phyloP scores from a whole-genome alignment of 768 basidiomycete genomes.

The Kwoniella dejecticola region DNA sequence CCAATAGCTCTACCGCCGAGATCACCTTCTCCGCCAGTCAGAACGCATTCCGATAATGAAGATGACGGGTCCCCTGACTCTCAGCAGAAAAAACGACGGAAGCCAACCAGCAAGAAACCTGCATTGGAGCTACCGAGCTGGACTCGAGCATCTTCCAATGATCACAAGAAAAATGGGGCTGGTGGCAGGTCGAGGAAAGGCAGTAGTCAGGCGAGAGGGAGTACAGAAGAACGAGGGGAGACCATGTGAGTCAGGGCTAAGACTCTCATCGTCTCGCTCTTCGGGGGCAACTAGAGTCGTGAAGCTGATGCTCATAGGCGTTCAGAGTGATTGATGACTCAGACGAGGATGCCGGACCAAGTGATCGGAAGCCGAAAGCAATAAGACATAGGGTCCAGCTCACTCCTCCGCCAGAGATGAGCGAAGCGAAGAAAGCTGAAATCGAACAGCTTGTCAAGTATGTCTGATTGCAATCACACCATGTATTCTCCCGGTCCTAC shows the following conservation, averaged over 20 bases:
- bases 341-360: slow-evolving; percentile 13
- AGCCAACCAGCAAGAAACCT: slow-evolving; percentile 3
- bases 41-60: slow-evolving; percentile 21
- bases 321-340: slow-evolving; percentile 18
- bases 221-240: slow-evolving; percentile 25
- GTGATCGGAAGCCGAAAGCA: background rate
- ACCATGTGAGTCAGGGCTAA: slow-evolving; percentile 18
- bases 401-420: slow-evolving; percentile 28
- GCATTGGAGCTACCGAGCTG: slow-evolving; percentile 21
- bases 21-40: slow-evolving; percentile 18
- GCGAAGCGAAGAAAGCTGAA: slow-evolving; percentile 14
- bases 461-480: no score
- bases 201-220: slow-evolving; percentile 11
- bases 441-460: slow-evolving; percentile 16
- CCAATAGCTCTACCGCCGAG: slow-evolving; percentile 11
- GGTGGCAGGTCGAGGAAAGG: slow-evolving; percentile 13
- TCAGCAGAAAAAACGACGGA: slow-evolving; percentile 24
- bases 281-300: background rate
- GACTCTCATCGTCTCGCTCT: background rate
- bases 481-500: no score
- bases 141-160: slow-evolving; percentile 16
- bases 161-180: slow-evolving; percentile 7
- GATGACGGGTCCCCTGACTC: background rate
- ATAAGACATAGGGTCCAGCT: background rate
- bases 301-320: no score